Evolutionary conservation across 164 flowering plant genomes (phyloP), one percentile per base, ranked within the genome.

Genomic region (Vitis vinifera): DNA sequence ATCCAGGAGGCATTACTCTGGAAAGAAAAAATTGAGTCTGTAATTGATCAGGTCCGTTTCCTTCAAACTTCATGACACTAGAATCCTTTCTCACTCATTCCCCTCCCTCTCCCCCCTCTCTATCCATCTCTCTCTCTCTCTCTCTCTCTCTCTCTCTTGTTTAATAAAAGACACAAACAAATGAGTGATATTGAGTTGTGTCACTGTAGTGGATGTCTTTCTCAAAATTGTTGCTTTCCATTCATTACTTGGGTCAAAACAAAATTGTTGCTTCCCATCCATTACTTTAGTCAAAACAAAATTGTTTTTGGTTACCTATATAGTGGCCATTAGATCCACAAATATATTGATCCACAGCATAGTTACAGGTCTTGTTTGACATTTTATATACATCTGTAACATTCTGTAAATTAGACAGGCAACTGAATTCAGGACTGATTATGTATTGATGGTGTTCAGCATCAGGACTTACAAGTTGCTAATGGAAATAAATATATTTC

Each of bases 1-100:
- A 96, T 96, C 72, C 99, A 93, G 82, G 99, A 96, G 79, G 98
- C 97, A 66, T 75, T 92, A 47, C 63, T 83, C 59, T 96, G 99
- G 99, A 93, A 92, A 85, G 98, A 89, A 75, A 96, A 91, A 81
- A 92, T 96, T 73, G 98, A 92, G 78, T 74, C 76, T 68, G 94
- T 91, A 58, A 96, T 96, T 71, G 98, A 96, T 82, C 93, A 89
- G 98, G 99, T 96, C 8, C 48, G 19, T 72, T 17, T 59, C 30
- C 15, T 48, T 16, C 30, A 49, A n/a, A 51, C 23, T 69, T 15
- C 48, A n/a, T 61, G 44, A 31, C n/a, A 14, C 58, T 37, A 37
- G 6, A 37, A 37, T 4, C 44, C 44, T 61, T 17, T 16, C 23
- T 59, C 17, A n/a, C 44, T 1, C 65, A 44, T 44, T 63, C 23